A percentile compares a stretch with the other conserved stretches of the same genome.
Conservation (phyloP, 75 land plant species). For the Cupressus sempervirens region DNA sequence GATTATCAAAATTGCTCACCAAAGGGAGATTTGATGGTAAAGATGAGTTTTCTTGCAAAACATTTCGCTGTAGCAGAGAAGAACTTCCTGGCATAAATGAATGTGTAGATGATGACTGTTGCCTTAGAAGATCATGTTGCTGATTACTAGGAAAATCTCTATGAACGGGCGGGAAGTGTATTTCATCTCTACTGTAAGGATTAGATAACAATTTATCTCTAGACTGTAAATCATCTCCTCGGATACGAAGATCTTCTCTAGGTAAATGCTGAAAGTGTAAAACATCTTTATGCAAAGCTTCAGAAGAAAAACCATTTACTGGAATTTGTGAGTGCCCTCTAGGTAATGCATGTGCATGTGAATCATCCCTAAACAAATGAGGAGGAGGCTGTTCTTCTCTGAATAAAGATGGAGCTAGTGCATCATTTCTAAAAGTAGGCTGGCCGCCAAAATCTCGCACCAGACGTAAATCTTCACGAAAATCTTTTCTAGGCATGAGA, state of each 20-base stretch:
- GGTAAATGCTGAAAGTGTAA: constrained; percentile 8
- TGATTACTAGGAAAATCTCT: constrained; percentile 7
- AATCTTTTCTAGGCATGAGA: constrained; percentile 5
- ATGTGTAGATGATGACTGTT: constrained; percentile 4
- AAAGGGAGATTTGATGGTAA: neutral
- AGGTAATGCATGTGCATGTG: constrained; percentile 1
- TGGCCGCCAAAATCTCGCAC: constrained; percentile 11
- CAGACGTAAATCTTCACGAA: constrained; percentile 11
- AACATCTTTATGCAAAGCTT: neutral
- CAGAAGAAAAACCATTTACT: neutral
- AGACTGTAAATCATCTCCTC: constrained; percentile 2
- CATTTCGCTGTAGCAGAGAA: neutral
- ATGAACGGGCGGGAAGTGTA: neutral
- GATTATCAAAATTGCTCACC: neutral
- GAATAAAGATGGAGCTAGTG: constrained; percentile 16
- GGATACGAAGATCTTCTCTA: constrained; percentile 3
- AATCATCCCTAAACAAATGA: constrained; percentile 8
- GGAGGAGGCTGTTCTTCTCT: constrained; percentile 13
- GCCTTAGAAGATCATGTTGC: constrained; percentile 10
- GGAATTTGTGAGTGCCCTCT: constrained; percentile 3
- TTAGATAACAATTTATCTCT: constrained; percentile 10
- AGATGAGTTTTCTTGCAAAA: neutral
- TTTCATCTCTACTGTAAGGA: constrained; percentile 2
- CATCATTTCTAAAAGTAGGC: constrained; percentile 8
- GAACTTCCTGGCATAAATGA: neutral